Evolutionary conservation across 1,139 yeast species (phyloP), one percentile per base, ranked within the genome.

Genomic region (Kurtzmaniella quercitrusa): DNA sequence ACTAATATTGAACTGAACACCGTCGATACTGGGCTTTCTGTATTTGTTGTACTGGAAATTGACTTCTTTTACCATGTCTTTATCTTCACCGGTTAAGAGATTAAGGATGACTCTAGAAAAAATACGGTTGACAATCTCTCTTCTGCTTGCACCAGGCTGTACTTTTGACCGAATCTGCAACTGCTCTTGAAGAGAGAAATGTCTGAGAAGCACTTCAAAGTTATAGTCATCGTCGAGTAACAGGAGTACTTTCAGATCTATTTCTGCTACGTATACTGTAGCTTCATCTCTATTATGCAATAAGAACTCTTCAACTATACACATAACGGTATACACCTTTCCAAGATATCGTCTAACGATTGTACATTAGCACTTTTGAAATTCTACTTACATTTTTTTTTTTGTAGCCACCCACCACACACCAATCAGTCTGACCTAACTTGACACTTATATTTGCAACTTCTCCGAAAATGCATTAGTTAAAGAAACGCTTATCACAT

Each of bases 1-100:
- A 37, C 85, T 79, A 41, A 78, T 62, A 50, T 78, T 79, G 57
- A 79, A 75, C 34, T 63, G 60, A 17, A 71, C 45, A 1, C 48
- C 44, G 3, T 48, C 42, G 7, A 49, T 42, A 14, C 23, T 33
- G 10, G 77, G 77, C 48, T 73, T 73, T 10, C 78, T 77, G 48
- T 48, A 66, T 38, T 57, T 45, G 47, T 64, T 68, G 47, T 56
- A 63, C 1, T 47, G 34, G 40, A 63, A 60, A 12, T 47, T 38
- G 4, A 68, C 31, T 4, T 50, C 50, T 1, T 46, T 42, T 14
- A 23, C 12, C n/a, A 18, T 6, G 81, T 81, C 43, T 48, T 47
- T 25, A 6, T 59, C 63, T n/a, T 43, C 41, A 0, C 45, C 45
- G 38, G 68, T 56, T 9, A 44, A 38, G 2, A 65, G 37, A 2